Conservation (phyloP, 2,329 filamentous ascomycete genomes). For the Fusarium subglutinans region DNA sequence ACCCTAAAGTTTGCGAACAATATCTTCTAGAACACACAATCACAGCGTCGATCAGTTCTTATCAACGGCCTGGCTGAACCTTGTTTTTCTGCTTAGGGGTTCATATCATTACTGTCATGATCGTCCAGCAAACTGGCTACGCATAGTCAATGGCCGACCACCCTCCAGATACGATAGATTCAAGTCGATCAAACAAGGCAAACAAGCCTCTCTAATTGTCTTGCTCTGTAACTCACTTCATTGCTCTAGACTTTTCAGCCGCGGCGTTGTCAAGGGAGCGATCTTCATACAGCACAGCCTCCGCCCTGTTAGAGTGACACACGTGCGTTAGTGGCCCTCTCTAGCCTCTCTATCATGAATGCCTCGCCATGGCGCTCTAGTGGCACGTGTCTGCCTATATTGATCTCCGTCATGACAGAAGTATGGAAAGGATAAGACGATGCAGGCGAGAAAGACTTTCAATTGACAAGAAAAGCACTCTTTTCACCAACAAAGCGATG, state of each 20-base stretch:
- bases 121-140: background rate
- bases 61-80: background rate
- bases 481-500: background rate
- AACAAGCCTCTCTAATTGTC: background rate
- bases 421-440: background rate
- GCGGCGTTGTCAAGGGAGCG: background rate
- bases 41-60: background rate
- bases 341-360: conserved; percentile 1
- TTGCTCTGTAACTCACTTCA: background rate
- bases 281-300: conserved; percentile 17
- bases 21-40: background rate
- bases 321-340: background rate
- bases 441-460: background rate
- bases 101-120: background rate
- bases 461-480: conserved; percentile 8
- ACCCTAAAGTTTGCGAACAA: background rate
- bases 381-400: conserved; percentile 10
- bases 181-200: background rate
- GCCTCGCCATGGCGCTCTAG: conserved; percentile 6
- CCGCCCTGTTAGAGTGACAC: conserved; percentile 21
- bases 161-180: background rate
- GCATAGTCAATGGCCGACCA: background rate
- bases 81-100: background rate
- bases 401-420: background rate
- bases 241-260: background rate